Percentiles rank a stretch among this genome's conserved stretches.
These are phyloP conservation scores for Psophocarpus tetragonolobus DNA, from an alignment of 306 rosid genomes.

Conservation along the genomic window DNA sequence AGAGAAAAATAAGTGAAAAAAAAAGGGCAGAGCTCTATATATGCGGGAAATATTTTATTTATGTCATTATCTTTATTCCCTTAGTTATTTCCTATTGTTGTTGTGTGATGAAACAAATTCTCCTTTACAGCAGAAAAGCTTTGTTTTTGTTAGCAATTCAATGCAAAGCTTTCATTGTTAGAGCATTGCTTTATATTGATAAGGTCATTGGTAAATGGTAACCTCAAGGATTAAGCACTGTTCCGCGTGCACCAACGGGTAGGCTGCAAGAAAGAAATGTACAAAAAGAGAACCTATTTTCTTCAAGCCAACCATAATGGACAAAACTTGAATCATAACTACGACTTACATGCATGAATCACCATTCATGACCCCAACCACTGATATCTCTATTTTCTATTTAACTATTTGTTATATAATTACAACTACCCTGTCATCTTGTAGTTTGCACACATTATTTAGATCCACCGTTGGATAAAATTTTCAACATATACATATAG, in stretches of 20 bases:
- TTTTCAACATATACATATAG: background rate
- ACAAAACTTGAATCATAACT: conserved; percentile 1
- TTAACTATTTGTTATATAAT: background rate
- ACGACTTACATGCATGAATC: background rate
- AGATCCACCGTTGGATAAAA: background rate
- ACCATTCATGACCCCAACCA: background rate
- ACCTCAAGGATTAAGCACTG: background rate
- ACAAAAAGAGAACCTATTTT: background rate
- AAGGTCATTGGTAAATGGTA: background rate
- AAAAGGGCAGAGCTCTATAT: conserved; percentile 26
- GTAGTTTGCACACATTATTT: background rate
- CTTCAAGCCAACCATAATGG: background rate
- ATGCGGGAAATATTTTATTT: conserved; percentile 39
- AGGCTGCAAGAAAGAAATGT: background rate
- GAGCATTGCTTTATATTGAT: conserved; percentile 35
- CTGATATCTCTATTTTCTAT: background rate
- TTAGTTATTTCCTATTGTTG: background rate
- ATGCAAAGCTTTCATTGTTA: conserved; percentile 56
- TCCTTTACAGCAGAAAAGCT: background rate
- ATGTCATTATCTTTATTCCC: conserved; percentile 5
- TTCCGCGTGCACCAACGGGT: conserved; percentile 28
- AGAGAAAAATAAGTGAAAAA: background rate
- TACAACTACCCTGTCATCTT: background rate
- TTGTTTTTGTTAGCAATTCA: conserved; percentile 29
- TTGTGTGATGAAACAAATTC: background rate